Evolutionary conservation across 108 stramenopile genomes (phyloP).

Genomic region (Aurantiochytrium sp.): DNA sequence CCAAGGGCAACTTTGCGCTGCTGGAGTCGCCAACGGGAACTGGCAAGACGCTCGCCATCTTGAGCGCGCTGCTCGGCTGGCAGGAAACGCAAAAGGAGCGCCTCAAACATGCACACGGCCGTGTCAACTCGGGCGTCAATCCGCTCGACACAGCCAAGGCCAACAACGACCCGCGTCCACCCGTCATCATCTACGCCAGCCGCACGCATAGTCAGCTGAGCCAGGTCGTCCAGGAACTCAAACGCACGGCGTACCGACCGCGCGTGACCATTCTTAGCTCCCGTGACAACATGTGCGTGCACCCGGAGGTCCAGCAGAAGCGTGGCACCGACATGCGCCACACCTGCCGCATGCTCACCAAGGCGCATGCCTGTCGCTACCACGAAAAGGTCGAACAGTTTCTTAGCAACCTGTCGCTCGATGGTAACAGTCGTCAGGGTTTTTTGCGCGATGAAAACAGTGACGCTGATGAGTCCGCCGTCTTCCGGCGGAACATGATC

Average conservation of each 20-base stretch:
- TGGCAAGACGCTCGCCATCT: slow-evolving; percentile 52
- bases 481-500: slow-evolving; percentile 35
- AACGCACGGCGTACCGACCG: slow-evolving; percentile 82
- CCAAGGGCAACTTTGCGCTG: slow-evolving; percentile 48
- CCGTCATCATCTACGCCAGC: slow-evolving; percentile 87
- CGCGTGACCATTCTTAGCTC: slow-evolving; percentile 81
- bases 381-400: slow-evolving; percentile 20
- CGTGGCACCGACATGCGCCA: slow-evolving; percentile 61
- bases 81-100: slow-evolving; percentile 10
- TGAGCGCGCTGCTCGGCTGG: slow-evolving; percentile 52
- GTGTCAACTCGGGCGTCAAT: slow-evolving; percentile 5
- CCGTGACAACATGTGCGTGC: slow-evolving; percentile 91
- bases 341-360: slow-evolving; percentile 66
- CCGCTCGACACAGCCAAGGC: background rate
- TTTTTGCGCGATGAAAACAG: slow-evolving; percentile 36
- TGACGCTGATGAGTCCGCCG: slow-evolving; percentile 28
- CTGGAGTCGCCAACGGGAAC: slow-evolving; percentile 60
- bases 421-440: slow-evolving; percentile 50
- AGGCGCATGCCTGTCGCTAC: slow-evolving; percentile 36
- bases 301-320: slow-evolving; percentile 75
- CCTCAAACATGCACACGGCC: background rate
- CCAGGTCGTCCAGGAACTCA: slow-evolving; percentile 87
- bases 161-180: background rate
- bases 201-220: slow-evolving; percentile 91
- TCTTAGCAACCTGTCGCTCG: slow-evolving; percentile 26